phyloP scores from a whole-genome alignment of 805 yeast species.

The Candida succiphila region DNA sequence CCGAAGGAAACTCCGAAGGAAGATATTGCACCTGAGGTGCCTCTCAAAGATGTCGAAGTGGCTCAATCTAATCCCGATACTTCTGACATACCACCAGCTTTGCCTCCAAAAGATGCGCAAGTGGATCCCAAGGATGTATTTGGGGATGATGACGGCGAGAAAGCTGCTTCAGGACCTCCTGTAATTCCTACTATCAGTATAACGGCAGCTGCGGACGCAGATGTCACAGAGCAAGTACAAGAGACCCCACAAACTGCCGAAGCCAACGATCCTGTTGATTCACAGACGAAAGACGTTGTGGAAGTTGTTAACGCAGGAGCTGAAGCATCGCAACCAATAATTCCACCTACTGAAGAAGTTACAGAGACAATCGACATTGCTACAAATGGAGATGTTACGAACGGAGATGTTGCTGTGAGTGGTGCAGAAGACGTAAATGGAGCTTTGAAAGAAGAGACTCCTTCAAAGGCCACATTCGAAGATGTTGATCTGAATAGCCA shows the following conservation, averaged over 20 bases:
- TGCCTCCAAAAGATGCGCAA: too few relatives aligned
- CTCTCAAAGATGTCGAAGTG: constrained; percentile 1
- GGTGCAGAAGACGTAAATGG: too few relatives aligned
- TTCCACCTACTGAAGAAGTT: constrained; percentile 3
- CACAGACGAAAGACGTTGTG: constrained; percentile 4
- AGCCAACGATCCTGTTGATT: constrained; percentile 5
- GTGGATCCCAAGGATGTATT: background rate
- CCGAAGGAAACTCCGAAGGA: constrained; percentile 8
- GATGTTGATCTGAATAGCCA: too few relatives aligned
- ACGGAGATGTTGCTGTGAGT: too few relatives aligned
- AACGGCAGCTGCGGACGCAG: background rate
- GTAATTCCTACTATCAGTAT: constrained; percentile 1
- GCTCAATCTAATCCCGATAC: background rate
- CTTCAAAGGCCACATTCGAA: too few relatives aligned
- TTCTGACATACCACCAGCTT: too few relatives aligned
- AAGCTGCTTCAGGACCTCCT: background rate
- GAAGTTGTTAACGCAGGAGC: constrained; percentile 2
- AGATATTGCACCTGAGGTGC: background rate
- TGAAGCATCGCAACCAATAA: constrained; percentile 4
- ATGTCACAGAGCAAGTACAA: constrained; percentile 6
- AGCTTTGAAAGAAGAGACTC: too few relatives aligned
- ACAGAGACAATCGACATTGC: too few relatives aligned
- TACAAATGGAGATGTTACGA: constrained; percentile 4
- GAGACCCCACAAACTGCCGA: constrained; percentile 8
- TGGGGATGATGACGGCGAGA: constrained; percentile 1